These are phyloP conservation scores for Dictyophora rubrovolvata DNA, from an alignment of 768 basidiomycete species.

Conservation along the genomic window DNA sequence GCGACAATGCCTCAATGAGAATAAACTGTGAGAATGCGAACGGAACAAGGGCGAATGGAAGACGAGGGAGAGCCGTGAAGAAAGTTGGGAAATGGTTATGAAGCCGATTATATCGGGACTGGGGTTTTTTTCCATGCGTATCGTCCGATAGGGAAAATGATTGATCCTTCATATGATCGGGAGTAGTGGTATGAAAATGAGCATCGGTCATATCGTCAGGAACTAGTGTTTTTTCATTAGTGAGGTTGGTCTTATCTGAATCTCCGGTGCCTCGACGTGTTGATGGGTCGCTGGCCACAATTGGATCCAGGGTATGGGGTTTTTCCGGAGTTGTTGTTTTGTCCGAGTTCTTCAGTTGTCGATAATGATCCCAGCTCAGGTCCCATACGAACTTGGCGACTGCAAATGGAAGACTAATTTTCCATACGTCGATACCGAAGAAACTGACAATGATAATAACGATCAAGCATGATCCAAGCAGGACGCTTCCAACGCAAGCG, in stretches of 20 bases:
- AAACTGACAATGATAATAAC: conserved; percentile 70
- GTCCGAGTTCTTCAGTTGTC: conserved; percentile 18
- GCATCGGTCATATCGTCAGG: neutral
- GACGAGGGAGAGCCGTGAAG: conserved; percentile 48
- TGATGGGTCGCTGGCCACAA: neutral
- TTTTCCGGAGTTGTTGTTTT: neutral
- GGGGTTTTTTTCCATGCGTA: conserved; percentile 1
- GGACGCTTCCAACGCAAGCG: conserved; percentile 59
- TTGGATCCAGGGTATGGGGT: neutral
- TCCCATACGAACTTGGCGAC: conserved; percentile 63
- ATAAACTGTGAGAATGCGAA: conserved; percentile 96
- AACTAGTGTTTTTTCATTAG: neutral
- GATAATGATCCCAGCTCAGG: conserved; percentile 39
- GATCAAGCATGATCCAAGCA: conserved; percentile 60
- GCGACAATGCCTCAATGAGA: conserved; percentile 72
- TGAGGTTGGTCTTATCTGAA: neutral
- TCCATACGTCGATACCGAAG: conserved; percentile 71
- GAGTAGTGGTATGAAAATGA: neutral
- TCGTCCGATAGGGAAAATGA: conserved; percentile 7
- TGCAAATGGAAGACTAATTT: conserved; percentile 76
- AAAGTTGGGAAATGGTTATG: conserved; percentile 55
- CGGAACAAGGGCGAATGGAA: conserved; percentile 76
- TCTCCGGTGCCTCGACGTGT: neutral
- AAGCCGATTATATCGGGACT: conserved; percentile 4
- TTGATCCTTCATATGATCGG: neutral